Evolutionary conservation across 2,329 filamentous ascomycete species (phyloP), one percentile per base, ranked within the genome.

Genomic region (Pyrenophora teres): DNA sequence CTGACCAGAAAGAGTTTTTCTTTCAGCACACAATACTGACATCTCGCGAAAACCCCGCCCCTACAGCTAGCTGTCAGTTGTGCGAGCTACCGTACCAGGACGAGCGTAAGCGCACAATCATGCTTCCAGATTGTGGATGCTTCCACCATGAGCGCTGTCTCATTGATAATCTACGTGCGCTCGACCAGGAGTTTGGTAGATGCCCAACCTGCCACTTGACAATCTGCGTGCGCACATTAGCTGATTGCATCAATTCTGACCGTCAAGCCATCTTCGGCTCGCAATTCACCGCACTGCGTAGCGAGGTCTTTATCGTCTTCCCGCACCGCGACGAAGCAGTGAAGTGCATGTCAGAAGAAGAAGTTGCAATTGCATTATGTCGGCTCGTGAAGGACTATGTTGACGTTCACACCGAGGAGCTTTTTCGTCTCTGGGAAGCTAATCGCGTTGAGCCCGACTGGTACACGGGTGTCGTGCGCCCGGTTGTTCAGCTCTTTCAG

Each of bases 331-430:
- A 45, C 4, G 21, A 58, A 13, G 27, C 6, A 4, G 23, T 54
- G 0, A n/a, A 9, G 4, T 54, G 54, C 30, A 27, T 15, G n/a
- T 58, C 54, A 2, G 46, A 58, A 21, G 56, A 62, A 18, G 46
- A 57, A 4, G 36, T 54, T 12, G 54, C 52, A 7, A 47, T 46
- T 12, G 38, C 52, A 4, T 46, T 58, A 19, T 43, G 60, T 5
- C 47, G 50, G 6, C 32, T 60, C 3, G 10, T 56, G 10, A 62
- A 63, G 6, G 56, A 58, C n/a, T 51, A 56, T 9, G 25, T 62
- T 10, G 45, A 57, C 4, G 27, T 40, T 4, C 49, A 63, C 13
- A 46, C 56, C 1, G 47, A 58, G n/a, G 49, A 60, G 7, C 7
- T 52, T 6, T 47, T 45, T 6, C 18, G 39, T 21, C 18, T 42